Evolutionary conservation across 2,329 filamentous ascomycete species (phyloP).

Genomic region (Mollisia scopiformis): DNA sequence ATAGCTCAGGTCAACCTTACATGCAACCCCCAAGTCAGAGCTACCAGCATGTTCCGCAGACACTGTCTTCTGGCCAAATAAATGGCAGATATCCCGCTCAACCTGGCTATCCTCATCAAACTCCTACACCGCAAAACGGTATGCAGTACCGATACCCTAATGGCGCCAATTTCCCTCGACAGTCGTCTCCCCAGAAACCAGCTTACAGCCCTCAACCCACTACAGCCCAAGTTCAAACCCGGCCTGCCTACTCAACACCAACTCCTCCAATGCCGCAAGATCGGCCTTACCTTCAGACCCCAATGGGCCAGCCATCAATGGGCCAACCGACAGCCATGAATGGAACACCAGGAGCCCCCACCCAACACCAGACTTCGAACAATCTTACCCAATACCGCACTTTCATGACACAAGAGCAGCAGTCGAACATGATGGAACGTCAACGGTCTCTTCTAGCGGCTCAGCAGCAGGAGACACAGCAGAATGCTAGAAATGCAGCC

Average conservation of each 20-base stretch:
- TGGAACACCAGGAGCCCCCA: conserved; percentile 23
- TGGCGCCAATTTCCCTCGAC: conserved; percentile 27
- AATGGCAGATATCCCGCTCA: conserved; percentile 32
- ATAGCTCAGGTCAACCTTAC: conserved; percentile 25
- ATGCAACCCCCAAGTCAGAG: conserved; percentile 27
- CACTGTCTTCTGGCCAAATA: conserved; percentile 24
- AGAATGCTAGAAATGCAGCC: conserved; percentile 33
- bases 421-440: conserved; percentile 40
- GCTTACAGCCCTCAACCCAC: conserved; percentile 32
- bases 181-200: conserved; percentile 35
- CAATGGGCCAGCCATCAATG: conserved; percentile 21
- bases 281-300: conserved; percentile 27
- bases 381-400: conserved; percentile 27
- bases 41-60: conserved; percentile 30
- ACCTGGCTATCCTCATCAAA: conserved; percentile 30
- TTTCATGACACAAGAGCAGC: conserved; percentile 38
- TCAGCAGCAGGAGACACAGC: conserved; percentile 34
- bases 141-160: conserved; percentile 33
- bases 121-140: conserved; percentile 30
- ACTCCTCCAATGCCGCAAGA: conserved; percentile 27
- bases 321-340: conserved; percentile 28
- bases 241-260: conserved; percentile 28
- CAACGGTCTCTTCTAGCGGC: conserved; percentile 39
- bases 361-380: conserved; percentile 15
- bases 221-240: conserved; percentile 24